Conservation (phyloP, 2,329 filamentous ascomycete genomes). For the Chaetomium sp. region DNA sequence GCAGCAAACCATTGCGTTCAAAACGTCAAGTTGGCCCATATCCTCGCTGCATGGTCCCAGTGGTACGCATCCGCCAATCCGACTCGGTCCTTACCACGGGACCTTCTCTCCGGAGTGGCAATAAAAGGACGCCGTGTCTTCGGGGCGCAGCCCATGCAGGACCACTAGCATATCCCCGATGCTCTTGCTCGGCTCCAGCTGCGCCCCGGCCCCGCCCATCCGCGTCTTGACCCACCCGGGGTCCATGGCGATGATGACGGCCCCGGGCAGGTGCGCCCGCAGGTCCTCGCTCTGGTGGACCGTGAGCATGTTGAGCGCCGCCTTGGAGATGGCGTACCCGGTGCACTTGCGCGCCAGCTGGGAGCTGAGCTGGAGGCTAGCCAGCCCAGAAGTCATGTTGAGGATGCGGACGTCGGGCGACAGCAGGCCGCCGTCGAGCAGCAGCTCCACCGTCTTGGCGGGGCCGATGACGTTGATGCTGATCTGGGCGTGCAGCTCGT, state of each 20-base stretch:
- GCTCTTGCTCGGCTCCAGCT: constrained; percentile 37
- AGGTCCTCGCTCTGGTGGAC: constrained; percentile 37
- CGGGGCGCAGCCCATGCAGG: constrained; percentile 67
- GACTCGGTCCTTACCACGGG: constrained; percentile 33
- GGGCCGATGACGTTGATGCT: constrained; percentile 51
- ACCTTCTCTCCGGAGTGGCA: constrained; percentile 30
- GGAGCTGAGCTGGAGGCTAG: constrained; percentile 39
- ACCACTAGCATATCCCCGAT: constrained; percentile 67
- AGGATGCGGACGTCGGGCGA: constrained; percentile 38
- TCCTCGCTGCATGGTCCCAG: not conserved
- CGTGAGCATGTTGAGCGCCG: constrained; percentile 42
- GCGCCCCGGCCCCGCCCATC: constrained; percentile 39
- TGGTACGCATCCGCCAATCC: not conserved
- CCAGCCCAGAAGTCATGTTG: constrained; percentile 49
- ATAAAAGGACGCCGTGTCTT: constrained; percentile 39
- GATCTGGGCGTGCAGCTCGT: constrained; percentile 45
- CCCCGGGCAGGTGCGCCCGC: constrained; percentile 32
- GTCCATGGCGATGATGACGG: constrained; percentile 39
- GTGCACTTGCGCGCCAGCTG: constrained; percentile 37
- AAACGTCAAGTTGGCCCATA: not conserved
- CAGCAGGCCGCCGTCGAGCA: constrained; percentile 39
- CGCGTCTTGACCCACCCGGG: constrained; percentile 43
- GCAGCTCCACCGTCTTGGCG: constrained; percentile 46
- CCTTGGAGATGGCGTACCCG: constrained; percentile 42
- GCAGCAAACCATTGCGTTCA: not conserved